Evolutionary conservation across 176 grass and related monocot species (phyloP).

Genomic region (Lolium perenne): DNA sequence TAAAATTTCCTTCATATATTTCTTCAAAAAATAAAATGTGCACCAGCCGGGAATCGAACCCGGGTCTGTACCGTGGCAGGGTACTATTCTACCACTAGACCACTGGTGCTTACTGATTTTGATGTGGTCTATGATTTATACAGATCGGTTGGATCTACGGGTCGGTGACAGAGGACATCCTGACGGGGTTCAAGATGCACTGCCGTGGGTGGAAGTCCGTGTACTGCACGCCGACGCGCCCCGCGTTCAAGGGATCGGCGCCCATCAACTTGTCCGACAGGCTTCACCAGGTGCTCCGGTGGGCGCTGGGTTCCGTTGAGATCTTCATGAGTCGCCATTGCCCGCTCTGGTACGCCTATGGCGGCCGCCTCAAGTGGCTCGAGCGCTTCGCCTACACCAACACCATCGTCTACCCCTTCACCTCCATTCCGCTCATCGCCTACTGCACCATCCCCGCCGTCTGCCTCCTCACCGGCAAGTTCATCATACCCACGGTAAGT

Average conservation of each 20-base stretch:
- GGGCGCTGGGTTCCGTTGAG: conserved; percentile 82
- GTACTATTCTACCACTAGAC: conserved; percentile 89
- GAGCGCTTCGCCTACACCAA: conserved; percentile 95
- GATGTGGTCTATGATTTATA: too few relatives aligned
- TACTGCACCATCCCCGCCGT: conserved; percentile 93
- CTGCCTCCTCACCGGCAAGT: conserved; percentile 92
- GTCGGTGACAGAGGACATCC: conserved; percentile 86
- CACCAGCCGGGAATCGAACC: conserved; percentile 62
- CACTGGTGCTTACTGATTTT: background rate
- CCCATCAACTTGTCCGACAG: conserved; percentile 82
- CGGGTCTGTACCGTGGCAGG: conserved; percentile 87
- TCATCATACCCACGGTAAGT: conserved; percentile 86
- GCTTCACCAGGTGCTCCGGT: conserved; percentile 88
- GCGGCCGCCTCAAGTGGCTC: conserved; percentile 87
- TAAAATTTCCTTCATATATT: too few relatives aligned
- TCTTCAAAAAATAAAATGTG: background rate
- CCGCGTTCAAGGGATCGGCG: conserved; percentile 91
- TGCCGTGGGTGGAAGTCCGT: conserved; percentile 94
- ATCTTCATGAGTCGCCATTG: conserved; percentile 98
- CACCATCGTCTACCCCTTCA: conserved; percentile 98
- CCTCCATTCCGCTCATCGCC: conserved; percentile 83
- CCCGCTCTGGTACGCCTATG: conserved; percentile 96
- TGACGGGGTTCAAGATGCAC: conserved; percentile 99
- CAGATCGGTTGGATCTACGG: conserved; percentile 96
- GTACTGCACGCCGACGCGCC: conserved; percentile 68